Percentiles rank a stretch among this genome's conserved stretches.
These are phyloP conservation scores for Pichia heedii DNA, from an alignment of 805 yeast genomes.

Conservation along the genomic window DNA sequence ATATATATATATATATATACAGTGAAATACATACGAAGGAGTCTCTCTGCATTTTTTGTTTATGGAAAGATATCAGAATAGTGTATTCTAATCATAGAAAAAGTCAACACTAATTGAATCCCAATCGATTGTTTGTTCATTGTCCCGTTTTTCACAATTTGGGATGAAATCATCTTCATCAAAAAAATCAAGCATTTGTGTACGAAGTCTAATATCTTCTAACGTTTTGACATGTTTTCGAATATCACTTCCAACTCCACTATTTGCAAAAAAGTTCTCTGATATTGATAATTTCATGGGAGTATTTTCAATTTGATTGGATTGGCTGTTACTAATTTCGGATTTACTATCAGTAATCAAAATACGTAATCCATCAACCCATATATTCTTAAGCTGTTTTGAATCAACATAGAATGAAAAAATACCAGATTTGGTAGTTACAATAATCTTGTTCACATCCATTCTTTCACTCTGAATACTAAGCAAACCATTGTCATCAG, in stretches of 20 bases:
- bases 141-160: background rate
- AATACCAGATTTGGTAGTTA: slow-evolving; percentile 18
- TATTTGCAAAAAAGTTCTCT: slow-evolving; percentile 3
- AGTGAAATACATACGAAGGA: no score
- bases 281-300: slow-evolving; percentile 6
- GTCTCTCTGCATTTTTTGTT: no score
- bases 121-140: background rate
- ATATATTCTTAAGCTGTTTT: slow-evolving; percentile 54
- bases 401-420: slow-evolving; percentile 65
- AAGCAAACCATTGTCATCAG: slow-evolving; percentile 36
- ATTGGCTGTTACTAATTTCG: slow-evolving; percentile 17
- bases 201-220: slow-evolving; percentile 36
- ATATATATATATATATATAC: no score
- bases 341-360: slow-evolving; percentile 31
- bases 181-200: slow-evolving; percentile 38
- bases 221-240: slow-evolving; percentile 35
- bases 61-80: no score
- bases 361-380: slow-evolving; percentile 72
- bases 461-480: slow-evolving; percentile 43
- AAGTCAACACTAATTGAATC: background rate
- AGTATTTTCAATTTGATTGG: background rate
- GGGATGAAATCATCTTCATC: slow-evolving; percentile 21
- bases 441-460: slow-evolving; percentile 21
- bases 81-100: background rate
- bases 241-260: slow-evolving; percentile 19